Evolutionary conservation across 2,329 filamentous ascomycete species (phyloP).

Genomic region (Penicillium palitans): DNA sequence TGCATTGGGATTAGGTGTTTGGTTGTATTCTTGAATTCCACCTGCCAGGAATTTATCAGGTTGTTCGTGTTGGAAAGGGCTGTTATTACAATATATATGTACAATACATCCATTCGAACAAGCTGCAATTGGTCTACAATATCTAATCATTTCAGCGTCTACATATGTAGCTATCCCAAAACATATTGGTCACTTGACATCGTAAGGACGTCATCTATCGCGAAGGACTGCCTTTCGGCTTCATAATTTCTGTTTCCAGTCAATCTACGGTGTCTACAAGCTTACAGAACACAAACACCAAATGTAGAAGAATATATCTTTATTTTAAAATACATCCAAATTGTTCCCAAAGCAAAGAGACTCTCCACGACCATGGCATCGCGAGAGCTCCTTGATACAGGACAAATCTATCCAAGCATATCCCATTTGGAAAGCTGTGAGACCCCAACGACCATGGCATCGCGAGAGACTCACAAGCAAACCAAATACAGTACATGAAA

Average conservation of each 20-base stretch:
- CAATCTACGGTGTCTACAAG: too few species aligned
- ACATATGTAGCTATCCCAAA: neutral
- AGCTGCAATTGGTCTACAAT: neutral
- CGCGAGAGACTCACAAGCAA: neutral
- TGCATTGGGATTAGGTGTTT: conserved; percentile 24
- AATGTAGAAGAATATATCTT: neutral
- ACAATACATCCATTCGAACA: neutral
- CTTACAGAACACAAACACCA: neutral
- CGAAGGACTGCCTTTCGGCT: neutral
- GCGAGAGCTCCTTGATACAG: neutral
- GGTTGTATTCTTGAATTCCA: conserved; percentile 4
- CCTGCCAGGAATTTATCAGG: neutral
- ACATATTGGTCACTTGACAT: neutral
- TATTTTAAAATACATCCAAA: neutral
- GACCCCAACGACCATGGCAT: conserved; percentile 1
- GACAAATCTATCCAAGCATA: neutral
- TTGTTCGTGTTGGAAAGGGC: neutral
- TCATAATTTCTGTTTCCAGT: neutral
- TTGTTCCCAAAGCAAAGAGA: neutral
- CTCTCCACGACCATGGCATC: conserved; percentile 5
- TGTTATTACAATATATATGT: neutral
- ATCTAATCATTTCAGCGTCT: neutral
- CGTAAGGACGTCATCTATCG: neutral
- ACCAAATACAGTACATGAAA: neutral
- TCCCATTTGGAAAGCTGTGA: neutral